phyloP scores from a whole-genome alignment of 441 rosid species.

The Daphne laureola region DNA sequence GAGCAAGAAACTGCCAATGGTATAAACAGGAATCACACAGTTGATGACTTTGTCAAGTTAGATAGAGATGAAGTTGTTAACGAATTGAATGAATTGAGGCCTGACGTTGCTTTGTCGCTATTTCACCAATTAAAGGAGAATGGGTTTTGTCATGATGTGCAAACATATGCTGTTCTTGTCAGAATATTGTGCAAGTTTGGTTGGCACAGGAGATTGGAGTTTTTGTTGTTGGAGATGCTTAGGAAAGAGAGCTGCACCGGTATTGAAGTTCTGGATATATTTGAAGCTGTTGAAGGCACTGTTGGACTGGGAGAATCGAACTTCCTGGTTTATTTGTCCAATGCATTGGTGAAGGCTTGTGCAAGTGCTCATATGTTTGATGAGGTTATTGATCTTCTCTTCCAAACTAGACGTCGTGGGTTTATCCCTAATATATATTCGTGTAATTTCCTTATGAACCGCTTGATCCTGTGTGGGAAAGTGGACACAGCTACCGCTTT shows the following conservation, averaged over 20 bases:
- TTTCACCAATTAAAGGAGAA: conserved; percentile 25
- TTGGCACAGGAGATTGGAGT: conserved; percentile 32
- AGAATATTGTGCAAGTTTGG: conserved; percentile 36
- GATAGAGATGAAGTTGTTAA: conserved; percentile 15
- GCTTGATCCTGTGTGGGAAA: conserved; percentile 34
- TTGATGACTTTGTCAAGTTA: conserved; percentile 13
- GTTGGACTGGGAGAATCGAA: conserved; percentile 16
- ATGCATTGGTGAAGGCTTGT: conserved; percentile 54
- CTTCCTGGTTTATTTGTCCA: conserved; percentile 22
- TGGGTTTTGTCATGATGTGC: conserved; percentile 31
- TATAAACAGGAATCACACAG: conserved; percentile 14
- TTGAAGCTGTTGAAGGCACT: conserved; percentile 25
- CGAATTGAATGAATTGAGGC: conserved; percentile 16
- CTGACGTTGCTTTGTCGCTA: conserved; percentile 29
- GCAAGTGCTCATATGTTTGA: conserved; percentile 43
- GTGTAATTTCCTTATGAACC: conserved; percentile 59
- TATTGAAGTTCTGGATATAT: conserved; percentile 34
- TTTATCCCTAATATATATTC: conserved; percentile 36
- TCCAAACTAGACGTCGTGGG: conserved; percentile 27
- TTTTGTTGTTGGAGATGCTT: conserved; percentile 32
- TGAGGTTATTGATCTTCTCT: conserved; percentile 46
- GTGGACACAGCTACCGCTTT: conserved; percentile 36
- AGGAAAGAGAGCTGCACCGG: conserved; percentile 16
- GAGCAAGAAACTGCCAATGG: conserved; percentile 12
- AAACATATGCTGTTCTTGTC: conserved; percentile 41